These are phyloP conservation scores for Quercus tomentella DNA, from an alignment of 331 rosid species.

Conservation along the genomic window DNA sequence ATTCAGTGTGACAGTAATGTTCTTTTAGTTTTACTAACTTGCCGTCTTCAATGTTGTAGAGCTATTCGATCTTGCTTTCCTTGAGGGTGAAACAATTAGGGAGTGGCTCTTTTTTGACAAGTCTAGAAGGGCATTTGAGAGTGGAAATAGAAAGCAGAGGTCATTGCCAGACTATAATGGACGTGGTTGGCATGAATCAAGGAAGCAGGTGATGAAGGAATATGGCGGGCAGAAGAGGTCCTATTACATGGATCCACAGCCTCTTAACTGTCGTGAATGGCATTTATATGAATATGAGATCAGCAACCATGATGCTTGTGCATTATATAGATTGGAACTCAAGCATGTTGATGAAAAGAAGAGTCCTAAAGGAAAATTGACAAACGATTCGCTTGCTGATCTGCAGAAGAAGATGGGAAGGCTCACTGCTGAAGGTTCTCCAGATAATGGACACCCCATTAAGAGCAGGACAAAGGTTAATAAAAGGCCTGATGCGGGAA, in stretches of 20 bases:
- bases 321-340: constrained; percentile 78
- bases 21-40: constrained; percentile 15
- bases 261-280: constrained; percentile 75
- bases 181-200: constrained; percentile 98
- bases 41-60: constrained; percentile 42
- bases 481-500: constrained; percentile 3
- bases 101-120: constrained; percentile 98
- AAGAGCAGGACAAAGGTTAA: constrained; percentile 20
- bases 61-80: constrained; percentile 67
- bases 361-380: constrained; percentile 67
- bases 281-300: constrained; percentile 91
- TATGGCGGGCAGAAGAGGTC: constrained; percentile 89
- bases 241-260: constrained; percentile 98
- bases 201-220: constrained; percentile 96
- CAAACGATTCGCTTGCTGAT: constrained; percentile 34
- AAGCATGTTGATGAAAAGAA: constrained; percentile 84
- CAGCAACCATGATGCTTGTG: constrained; percentile 64
- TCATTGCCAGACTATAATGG: constrained; percentile 83
- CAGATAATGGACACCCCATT: constrained; percentile 19
- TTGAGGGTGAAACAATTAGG: constrained; percentile 75
- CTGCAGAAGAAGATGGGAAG: constrained; percentile 45
- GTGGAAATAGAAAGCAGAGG: constrained; percentile 89
- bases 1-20: background rate
- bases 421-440: constrained; percentile 31
- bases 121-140: constrained; percentile 92